Percentiles rank a stretch among this genome's conserved stretches.
Evolutionary conservation across 2,329 filamentous ascomycete genomes (phyloP).

Genomic region (Aspergillus sp.): DNA sequence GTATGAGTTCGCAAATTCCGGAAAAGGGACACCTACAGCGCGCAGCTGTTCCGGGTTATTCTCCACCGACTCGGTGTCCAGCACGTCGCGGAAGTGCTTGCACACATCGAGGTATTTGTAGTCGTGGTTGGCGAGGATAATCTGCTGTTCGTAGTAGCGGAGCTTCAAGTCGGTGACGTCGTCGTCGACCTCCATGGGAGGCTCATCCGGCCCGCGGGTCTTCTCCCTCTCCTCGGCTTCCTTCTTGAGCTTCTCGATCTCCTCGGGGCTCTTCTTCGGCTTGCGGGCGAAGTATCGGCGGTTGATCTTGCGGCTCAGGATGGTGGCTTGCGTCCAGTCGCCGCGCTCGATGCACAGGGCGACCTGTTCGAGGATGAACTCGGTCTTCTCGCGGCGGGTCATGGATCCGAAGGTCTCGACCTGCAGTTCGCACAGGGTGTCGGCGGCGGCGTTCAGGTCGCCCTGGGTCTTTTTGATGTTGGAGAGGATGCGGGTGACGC

Average conservation of each 20-base stretch:
- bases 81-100: constrained; percentile 95
- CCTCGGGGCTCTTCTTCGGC: constrained; percentile 84
- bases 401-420: constrained; percentile 99
- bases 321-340: constrained; percentile 94
- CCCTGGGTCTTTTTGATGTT: constrained; percentile 97
- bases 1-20: constrained; percentile 1
- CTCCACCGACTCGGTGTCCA: constrained; percentile 94
- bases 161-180: constrained; percentile 97
- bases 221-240: constrained; percentile 74
- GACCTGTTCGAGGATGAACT: constrained; percentile 96
- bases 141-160: constrained; percentile 95
- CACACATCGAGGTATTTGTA: constrained; percentile 96
- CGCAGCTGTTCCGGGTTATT: constrained; percentile 82
- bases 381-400: constrained; percentile 95
- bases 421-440: constrained; percentile 94
- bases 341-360: constrained; percentile 90
- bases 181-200: constrained; percentile 73
- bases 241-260: constrained; percentile 87
- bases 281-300: constrained; percentile 87
- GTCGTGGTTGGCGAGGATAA: constrained; percentile 91
- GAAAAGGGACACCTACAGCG: constrained; percentile 61
- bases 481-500: constrained; percentile 90
- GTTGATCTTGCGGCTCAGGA: constrained; percentile 95
- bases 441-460: constrained; percentile 83
- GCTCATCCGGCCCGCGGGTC: constrained; percentile 72